Evolutionary conservation across 2,329 filamentous ascomycete species (phyloP), one percentile per base, ranked within the genome.

Genomic region (Penicillium sp.): DNA sequence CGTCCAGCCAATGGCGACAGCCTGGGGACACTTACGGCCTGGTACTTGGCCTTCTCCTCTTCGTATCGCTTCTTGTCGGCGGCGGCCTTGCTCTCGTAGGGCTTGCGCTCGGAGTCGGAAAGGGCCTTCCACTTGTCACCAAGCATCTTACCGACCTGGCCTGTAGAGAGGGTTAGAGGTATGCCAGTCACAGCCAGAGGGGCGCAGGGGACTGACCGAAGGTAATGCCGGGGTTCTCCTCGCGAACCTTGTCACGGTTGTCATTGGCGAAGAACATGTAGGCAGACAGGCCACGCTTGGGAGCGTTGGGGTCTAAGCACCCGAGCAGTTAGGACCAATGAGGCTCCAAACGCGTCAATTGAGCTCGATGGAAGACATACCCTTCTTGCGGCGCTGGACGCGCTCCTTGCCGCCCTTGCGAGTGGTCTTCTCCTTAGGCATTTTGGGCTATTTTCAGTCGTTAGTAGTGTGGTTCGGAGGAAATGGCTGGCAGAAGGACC

Each of bases 241-340:
- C 89, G 60, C 93, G 88, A 59, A 98, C 93, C 71, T 93, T 94
- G 68, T 97, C 91, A 60, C 93, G 90, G 76, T 96, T 88, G 75
- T 97, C 93, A 67, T 97, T 97, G 81, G 93, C 93, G 70, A 97
- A 98, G 85, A 97, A 97, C 93, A 98, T 98, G 83, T 98, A 98
- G 52, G 93, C 93, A 38, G 93, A 97, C 35, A 98, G 87, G 77
- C 91, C 93, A 73, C 93, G 89, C 89, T 97, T 98, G 70, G 93
- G 93, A 47, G 90, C 91, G 74, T 96, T 96, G 72, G 89, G 89
- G 73, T 96, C 90, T 94, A 60, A 9, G 25, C 25, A 4, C 5
- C 10, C 14, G 10, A 27, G 25, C 25, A 13, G 11, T 6, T 6
- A 7, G 11, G 27, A 23, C 5, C 28, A 20, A 32, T 56, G 33